Evolutionary conservation across 2,329 filamentous ascomycete genomes (phyloP).

Genomic region (Sporothrix schenckii): DNA sequence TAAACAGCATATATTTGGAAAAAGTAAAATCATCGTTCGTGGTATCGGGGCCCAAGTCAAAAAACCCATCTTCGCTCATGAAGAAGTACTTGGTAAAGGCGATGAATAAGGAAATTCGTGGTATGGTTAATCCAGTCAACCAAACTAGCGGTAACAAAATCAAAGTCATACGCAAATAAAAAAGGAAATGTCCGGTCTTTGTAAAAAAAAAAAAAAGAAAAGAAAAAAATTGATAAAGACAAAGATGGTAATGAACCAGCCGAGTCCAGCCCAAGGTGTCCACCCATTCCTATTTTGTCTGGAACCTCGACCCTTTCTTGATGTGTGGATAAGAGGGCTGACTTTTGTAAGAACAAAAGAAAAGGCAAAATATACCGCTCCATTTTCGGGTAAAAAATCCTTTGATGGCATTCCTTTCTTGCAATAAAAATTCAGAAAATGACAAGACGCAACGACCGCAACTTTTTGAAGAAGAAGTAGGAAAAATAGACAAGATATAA

Average conservation of each 20-base stretch:
- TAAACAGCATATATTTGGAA: background rate
- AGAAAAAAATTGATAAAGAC: no score
- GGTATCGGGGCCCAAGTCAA: background rate
- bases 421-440: background rate
- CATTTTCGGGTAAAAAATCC: background rate
- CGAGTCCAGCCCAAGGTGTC: constrained; percentile 1
- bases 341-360: background rate
- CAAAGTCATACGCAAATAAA: background rate
- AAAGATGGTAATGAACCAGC: background rate
- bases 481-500: background rate
- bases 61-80: background rate
- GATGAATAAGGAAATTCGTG: background rate
- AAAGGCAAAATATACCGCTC: background rate
- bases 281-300: background rate
- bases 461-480: background rate
- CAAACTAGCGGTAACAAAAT: background rate
- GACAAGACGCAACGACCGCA: background rate
- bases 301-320: background rate
- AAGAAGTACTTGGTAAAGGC: no score
- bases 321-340: background rate
- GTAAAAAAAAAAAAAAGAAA: background rate
- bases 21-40: background rate
- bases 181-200: background rate
- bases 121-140: constrained; percentile 1
- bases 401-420: background rate